Evolutionary conservation across 805 yeast species (phyloP).

Genomic region (Cyberlindnera bimundalis): DNA sequence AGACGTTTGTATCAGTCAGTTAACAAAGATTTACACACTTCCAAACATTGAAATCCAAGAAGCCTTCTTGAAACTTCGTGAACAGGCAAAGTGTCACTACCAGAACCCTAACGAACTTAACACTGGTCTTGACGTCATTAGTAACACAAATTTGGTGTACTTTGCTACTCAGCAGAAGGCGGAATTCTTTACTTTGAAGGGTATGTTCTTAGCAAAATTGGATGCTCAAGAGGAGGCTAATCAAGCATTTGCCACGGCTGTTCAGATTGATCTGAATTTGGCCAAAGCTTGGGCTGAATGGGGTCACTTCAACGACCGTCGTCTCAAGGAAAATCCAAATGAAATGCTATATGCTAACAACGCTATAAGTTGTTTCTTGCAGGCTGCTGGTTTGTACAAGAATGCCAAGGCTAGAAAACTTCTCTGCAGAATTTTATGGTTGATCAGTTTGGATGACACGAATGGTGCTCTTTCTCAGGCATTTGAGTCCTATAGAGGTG

Average conservation of each 20-base stretch:
- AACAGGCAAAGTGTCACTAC: constrained; percentile 96
- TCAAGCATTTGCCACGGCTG: constrained; percentile 97
- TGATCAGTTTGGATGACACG: constrained; percentile 85
- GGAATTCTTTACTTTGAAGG: constrained; percentile 94
- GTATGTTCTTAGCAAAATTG: constrained; percentile 92
- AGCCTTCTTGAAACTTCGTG: constrained; percentile 91
- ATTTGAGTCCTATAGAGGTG: constrained; percentile 89
- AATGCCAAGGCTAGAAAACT: constrained; percentile 86
- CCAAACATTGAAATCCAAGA: constrained; percentile 99
- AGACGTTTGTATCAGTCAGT: constrained; percentile 90
- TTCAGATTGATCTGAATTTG: constrained; percentile 86
- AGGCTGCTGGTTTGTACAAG: constrained; percentile 96
- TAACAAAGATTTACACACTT: constrained; percentile 88
- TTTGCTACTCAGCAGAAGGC: constrained; percentile 98
- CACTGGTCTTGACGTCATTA: constrained; percentile 94
- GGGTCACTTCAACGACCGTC: constrained; percentile 92
- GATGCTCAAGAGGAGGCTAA: constrained; percentile 93
- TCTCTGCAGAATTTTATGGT: constrained; percentile 88
- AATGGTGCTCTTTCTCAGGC: constrained; percentile 79
- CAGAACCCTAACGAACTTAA: constrained; percentile 87
- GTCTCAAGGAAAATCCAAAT: constrained; percentile 78
- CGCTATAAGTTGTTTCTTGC: constrained; percentile 93
- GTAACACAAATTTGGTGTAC: constrained; percentile 92
- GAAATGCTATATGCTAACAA: constrained; percentile 85
- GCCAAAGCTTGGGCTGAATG: constrained; percentile 99